phyloP scores from a whole-genome alignment of 352 stramenopile genomes.

The Phytopythium cucurbitacearum region DNA sequence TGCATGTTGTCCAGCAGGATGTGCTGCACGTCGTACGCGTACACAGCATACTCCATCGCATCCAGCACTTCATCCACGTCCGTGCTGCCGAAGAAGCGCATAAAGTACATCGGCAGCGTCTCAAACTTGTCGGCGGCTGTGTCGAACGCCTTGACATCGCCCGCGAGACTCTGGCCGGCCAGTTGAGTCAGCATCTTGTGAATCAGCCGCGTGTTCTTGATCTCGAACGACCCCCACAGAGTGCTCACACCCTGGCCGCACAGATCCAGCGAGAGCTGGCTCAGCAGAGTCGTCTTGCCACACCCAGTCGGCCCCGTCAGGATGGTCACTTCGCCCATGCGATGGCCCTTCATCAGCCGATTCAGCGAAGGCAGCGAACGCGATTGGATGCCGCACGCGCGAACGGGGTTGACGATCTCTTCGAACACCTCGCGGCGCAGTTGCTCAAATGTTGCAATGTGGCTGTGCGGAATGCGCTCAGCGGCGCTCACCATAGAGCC shows the following conservation, averaged over 20 bases:
- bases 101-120: slow-evolving; percentile 96
- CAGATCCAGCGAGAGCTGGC: slow-evolving; percentile 86
- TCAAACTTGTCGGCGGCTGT: slow-evolving; percentile 88
- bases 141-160: slow-evolving; percentile 79
- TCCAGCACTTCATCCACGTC: slow-evolving; percentile 95
- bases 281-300: slow-evolving; percentile 94
- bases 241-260: slow-evolving; percentile 96
- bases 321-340: slow-evolving; percentile 97
- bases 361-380: slow-evolving; percentile 94
- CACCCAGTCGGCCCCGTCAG: slow-evolving; percentile 97
- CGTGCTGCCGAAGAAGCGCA: slow-evolving; percentile 98
- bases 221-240: slow-evolving; percentile 99
- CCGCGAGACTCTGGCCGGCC: slow-evolving; percentile 58
- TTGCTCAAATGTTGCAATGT: slow-evolving; percentile 93
- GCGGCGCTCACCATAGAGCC: slow-evolving; percentile 79
- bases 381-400: slow-evolving; percentile 91
- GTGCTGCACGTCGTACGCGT: slow-evolving; percentile 98
- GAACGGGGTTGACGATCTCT: slow-evolving; percentile 93
- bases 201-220: slow-evolving; percentile 97
- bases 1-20: slow-evolving; percentile 99
- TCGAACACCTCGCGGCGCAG: slow-evolving; percentile 92
- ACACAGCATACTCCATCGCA: slow-evolving; percentile 98
- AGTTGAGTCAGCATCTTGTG: slow-evolving; percentile 98
- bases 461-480: slow-evolving; percentile 85
- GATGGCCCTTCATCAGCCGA: slow-evolving; percentile 95